Conservation (phyloP, 1,139 yeast genomes). For the Wickerhamiella pararugosa region DNA sequence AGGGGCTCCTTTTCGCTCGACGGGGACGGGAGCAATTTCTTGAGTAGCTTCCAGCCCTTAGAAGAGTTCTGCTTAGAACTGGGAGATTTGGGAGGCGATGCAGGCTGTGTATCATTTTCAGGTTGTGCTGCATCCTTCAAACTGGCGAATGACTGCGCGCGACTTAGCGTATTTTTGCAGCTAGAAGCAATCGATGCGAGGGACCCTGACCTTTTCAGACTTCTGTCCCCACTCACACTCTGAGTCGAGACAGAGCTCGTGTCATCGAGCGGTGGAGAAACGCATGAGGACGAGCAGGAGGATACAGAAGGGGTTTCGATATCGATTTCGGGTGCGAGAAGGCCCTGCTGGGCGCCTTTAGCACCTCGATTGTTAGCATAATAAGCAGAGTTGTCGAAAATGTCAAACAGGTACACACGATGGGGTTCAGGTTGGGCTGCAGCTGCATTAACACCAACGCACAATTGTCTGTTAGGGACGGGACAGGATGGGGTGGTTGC, state of each 20-base stretch:
- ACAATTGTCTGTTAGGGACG: slow-evolving; percentile 6
- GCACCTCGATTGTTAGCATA: slow-evolving; percentile 22
- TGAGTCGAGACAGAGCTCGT: too few relatives aligned
- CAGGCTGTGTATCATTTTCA: not conserved
- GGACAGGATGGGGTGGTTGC: slow-evolving; percentile 22
- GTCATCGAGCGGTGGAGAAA: too few relatives aligned
- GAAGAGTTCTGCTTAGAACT: slow-evolving; percentile 1
- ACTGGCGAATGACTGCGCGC: too few relatives aligned
- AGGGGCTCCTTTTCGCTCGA: not conserved
- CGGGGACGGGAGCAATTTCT: slow-evolving; percentile 4
- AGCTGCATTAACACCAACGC: slow-evolving; percentile 32
- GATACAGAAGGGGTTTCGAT: too few relatives aligned
- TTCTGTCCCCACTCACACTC: too few relatives aligned
- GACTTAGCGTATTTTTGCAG: too few relatives aligned
- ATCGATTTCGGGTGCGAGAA: not conserved
- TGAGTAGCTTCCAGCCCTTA: slow-evolving; percentile 5
- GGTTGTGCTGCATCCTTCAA: not conserved
- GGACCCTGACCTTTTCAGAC: too few relatives aligned
- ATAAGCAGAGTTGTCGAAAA: slow-evolving; percentile 64
- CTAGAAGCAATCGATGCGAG: too few relatives aligned
- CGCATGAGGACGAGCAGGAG: too few relatives aligned
- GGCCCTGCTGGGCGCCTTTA: not conserved
- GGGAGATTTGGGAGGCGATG: not conserved
- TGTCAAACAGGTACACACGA: slow-evolving; percentile 43
- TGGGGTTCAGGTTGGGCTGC: slow-evolving; percentile 8